Evolutionary conservation across 1,284 basidiomycete species (phyloP).

Genomic region (Pyrrhoderma lamaoense): DNA sequence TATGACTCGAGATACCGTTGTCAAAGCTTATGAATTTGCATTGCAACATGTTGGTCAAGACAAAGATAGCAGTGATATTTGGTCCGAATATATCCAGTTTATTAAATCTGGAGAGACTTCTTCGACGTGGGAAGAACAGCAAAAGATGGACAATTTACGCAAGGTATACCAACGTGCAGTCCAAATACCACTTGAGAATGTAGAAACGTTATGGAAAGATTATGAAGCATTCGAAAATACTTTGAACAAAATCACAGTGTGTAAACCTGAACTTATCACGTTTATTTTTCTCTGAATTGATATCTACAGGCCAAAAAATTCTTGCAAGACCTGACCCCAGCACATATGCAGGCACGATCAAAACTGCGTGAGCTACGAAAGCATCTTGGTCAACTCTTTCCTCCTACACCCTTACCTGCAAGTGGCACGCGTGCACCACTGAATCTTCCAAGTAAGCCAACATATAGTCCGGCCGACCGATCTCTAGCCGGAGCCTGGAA

Average conservation of each 20-base stretch:
- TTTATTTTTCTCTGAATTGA: not conserved
- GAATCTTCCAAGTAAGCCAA: slow-evolving; percentile 66
- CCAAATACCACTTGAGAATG: slow-evolving; percentile 88
- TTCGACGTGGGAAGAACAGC: slow-evolving; percentile 91
- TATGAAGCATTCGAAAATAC: slow-evolving; percentile 91
- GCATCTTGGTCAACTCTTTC: slow-evolving; percentile 59
- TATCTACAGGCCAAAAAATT: slow-evolving; percentile 83
- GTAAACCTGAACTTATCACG: slow-evolving; percentile 16
- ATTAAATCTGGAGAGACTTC: slow-evolving; percentile 74
- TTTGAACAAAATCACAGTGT: slow-evolving; percentile 82
- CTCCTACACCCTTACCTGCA: slow-evolving; percentile 34
- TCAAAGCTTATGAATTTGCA: slow-evolving; percentile 91
- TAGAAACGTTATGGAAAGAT: slow-evolving; percentile 92
- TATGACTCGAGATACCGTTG: slow-evolving; percentile 64
- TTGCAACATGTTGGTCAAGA: slow-evolving; percentile 86
- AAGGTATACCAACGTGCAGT: slow-evolving; percentile 92
- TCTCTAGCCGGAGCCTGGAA: slow-evolving; percentile 82
- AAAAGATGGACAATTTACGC: slow-evolving; percentile 90
- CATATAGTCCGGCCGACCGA: slow-evolving; percentile 68
- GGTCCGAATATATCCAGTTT: slow-evolving; percentile 80
- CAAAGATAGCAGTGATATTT: slow-evolving; percentile 68
- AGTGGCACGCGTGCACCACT: slow-evolving; percentile 34
- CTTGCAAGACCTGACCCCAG: slow-evolving; percentile 74
- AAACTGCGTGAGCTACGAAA: slow-evolving; percentile 80
- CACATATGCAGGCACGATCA: slow-evolving; percentile 91